Evolutionary conservation across 441 rosid genomes (phyloP).

Genomic region (Pelargonium citronellum): DNA sequence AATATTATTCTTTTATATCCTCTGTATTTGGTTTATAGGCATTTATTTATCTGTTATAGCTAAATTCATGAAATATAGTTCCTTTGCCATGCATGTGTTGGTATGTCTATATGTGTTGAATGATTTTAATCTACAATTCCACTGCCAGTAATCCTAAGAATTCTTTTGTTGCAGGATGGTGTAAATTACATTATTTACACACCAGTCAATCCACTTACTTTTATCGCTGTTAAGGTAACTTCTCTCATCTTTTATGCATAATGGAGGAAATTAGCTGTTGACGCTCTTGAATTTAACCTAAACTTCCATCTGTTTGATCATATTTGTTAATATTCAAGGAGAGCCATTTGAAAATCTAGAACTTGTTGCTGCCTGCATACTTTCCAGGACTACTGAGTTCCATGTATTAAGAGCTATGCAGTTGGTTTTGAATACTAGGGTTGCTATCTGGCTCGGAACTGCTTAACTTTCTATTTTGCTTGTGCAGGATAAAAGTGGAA

Average conservation of each 20-base stretch:
- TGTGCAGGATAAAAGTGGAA: slow-evolving; percentile 71
- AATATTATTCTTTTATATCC: too few species aligned
- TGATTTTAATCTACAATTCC: not conserved
- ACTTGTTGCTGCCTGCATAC: not conserved
- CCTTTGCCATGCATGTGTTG: not conserved
- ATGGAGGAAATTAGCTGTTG: slow-evolving; percentile 1
- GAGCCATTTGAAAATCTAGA: not conserved
- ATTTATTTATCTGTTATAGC: too few species aligned
- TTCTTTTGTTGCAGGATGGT: slow-evolving; percentile 60
- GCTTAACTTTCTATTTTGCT: slow-evolving; percentile 15
- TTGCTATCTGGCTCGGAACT: slow-evolving; percentile 3
- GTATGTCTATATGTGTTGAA: not conserved
- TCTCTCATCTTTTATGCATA: slow-evolving; percentile 5
- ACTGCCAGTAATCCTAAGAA: not conserved
- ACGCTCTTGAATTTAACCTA: not conserved
- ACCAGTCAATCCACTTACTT: slow-evolving; percentile 88
- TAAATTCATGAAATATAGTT: too few species aligned
- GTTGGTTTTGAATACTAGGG: not conserved
- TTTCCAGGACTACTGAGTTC: not conserved
- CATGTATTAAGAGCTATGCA: not conserved
- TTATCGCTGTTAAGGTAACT: slow-evolving; percentile 77
- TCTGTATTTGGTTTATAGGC: too few species aligned
- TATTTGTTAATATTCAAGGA: not conserved
- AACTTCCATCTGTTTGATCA: not conserved
- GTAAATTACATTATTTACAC: slow-evolving; percentile 90